These are phyloP conservation scores for Salinomyces thailandicus DNA, from an alignment of 2,329 filamentous ascomycete species.

Conservation along the genomic window DNA sequence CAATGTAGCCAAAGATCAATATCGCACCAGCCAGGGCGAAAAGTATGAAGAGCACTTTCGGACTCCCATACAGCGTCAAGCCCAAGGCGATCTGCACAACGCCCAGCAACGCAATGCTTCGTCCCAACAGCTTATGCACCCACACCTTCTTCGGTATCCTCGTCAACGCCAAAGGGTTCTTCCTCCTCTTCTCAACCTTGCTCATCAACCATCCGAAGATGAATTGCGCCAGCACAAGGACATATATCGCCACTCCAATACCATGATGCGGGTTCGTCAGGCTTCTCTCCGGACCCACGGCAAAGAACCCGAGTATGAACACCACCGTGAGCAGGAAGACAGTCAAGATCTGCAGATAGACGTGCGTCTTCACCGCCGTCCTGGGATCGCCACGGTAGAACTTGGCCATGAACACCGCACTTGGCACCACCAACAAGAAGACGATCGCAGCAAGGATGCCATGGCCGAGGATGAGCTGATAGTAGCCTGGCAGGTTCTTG, in stretches of 20 bases:
- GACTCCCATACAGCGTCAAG: conserved; percentile 84
- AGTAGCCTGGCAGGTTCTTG: conserved; percentile 57
- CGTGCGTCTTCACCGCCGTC: conserved; percentile 57
- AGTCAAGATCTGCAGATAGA: conserved; percentile 62
- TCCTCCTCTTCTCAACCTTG: conserved; percentile 39
- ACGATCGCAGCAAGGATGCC: conserved; percentile 61
- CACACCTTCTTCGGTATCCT: conserved; percentile 43
- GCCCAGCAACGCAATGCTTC: conserved; percentile 66
- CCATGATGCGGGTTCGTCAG: conserved; percentile 76
- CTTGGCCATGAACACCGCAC: conserved; percentile 61
- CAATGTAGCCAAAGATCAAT: conserved; percentile 65
- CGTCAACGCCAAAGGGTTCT: conserved; percentile 30
- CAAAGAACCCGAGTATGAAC: conserved; percentile 66
- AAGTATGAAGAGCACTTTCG: conserved; percentile 71
- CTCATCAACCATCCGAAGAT: conserved; percentile 56
- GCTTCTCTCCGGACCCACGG: conserved; percentile 61
- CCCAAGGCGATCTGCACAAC: conserved; percentile 82
- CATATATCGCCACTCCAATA: conserved; percentile 70
- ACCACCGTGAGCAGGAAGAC: conserved; percentile 58
- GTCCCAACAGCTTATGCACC: conserved; percentile 82
- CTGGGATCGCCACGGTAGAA: conserved; percentile 53
- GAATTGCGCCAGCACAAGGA: conserved; percentile 59
- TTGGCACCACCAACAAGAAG: conserved; percentile 63
- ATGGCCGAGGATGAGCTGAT: conserved; percentile 59
- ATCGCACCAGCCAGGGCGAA: conserved; percentile 69